Conservation (phyloP, 2,329 filamentous ascomycete species). For the Teratosphaeria gauchensis region DNA sequence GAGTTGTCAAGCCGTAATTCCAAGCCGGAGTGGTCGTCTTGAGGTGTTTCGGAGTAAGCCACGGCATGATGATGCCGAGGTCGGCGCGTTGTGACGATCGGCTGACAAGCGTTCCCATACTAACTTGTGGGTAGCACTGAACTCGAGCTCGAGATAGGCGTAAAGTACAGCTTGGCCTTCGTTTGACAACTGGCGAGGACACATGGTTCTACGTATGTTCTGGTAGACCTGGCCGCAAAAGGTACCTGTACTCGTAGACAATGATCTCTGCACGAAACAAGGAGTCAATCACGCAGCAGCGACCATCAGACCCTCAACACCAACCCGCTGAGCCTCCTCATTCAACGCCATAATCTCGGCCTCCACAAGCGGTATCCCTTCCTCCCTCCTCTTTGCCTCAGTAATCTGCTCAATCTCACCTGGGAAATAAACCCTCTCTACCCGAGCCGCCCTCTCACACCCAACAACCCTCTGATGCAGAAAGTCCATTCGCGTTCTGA, state of each 20-base stretch:
- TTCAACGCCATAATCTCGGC: conserved; percentile 43
- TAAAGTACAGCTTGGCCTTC: too few species aligned
- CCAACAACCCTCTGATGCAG: conserved; percentile 46
- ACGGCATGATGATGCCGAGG: not conserved
- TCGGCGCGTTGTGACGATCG: too few species aligned
- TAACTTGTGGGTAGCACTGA: too few species aligned
- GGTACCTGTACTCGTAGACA: too few species aligned
- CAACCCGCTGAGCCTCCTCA: conserved; percentile 38
- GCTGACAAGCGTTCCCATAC: too few species aligned
- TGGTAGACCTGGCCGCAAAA: too few species aligned
- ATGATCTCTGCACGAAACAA: too few species aligned
- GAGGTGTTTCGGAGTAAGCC: not conserved
- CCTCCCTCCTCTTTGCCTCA: conserved; percentile 30
- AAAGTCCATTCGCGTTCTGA: conserved; percentile 43
- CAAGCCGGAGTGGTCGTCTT: not conserved
- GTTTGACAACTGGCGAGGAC: too few species aligned
- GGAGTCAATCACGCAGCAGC: not conserved
- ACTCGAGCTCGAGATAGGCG: too few species aligned
- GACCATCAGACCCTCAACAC: conserved; percentile 8
- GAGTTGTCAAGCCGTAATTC: too few species aligned
- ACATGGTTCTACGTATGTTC: too few species aligned
- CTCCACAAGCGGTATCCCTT: conserved; percentile 42
- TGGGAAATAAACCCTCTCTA: conserved; percentile 49
- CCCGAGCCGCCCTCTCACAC: conserved; percentile 43
- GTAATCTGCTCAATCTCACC: conserved; percentile 47